These are phyloP conservation scores for Hypoxylon sp. DNA, from an alignment of 2,329 filamentous ascomycete genomes.

Conservation along the genomic window DNA sequence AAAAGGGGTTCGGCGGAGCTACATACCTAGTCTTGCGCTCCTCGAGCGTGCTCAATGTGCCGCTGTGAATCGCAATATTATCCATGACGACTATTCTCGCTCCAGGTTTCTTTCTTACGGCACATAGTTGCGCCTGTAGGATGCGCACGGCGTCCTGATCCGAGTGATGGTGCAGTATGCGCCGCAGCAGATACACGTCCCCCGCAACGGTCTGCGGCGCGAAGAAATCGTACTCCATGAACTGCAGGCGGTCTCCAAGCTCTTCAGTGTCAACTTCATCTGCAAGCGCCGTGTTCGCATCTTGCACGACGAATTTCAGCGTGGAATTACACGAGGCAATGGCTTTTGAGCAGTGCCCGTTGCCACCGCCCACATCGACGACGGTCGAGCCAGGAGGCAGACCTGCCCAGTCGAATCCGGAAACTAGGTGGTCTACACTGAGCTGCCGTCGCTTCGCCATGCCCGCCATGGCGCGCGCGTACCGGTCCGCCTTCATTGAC, in stretches of 20 bases:
- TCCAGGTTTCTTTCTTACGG: conserved; percentile 55
- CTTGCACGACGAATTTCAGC: conserved; percentile 54
- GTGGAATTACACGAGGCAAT: conserved; percentile 47
- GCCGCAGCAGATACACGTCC: conserved; percentile 58
- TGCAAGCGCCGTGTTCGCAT: conserved; percentile 23
- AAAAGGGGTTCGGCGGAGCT: not conserved
- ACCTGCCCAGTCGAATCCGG: conserved; percentile 39
- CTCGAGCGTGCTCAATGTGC: conserved; percentile 38
- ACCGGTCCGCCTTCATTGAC: conserved; percentile 40
- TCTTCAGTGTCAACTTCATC: conserved; percentile 14
- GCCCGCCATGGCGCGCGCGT: conserved; percentile 44
- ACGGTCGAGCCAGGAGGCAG: conserved; percentile 30
- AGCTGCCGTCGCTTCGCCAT: conserved; percentile 42
- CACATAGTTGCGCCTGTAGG: conserved; percentile 48
- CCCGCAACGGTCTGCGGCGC: conserved; percentile 45
- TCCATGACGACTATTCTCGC: conserved; percentile 46
- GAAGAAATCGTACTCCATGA: conserved; percentile 49
- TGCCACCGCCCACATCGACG: conserved; percentile 50
- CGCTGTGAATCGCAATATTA: conserved; percentile 40
- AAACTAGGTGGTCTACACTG: conserved; percentile 38
- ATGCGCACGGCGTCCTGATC: conserved; percentile 54
- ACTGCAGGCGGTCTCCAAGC: conserved; percentile 20
- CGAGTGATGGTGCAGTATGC: conserved; percentile 61
- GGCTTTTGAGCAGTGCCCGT: conserved; percentile 48
- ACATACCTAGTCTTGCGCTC: conserved; percentile 42